Evolutionary conservation across 2,329 filamentous ascomycete species (phyloP).

Genomic region (Paracoccidioides brasiliensis): DNA sequence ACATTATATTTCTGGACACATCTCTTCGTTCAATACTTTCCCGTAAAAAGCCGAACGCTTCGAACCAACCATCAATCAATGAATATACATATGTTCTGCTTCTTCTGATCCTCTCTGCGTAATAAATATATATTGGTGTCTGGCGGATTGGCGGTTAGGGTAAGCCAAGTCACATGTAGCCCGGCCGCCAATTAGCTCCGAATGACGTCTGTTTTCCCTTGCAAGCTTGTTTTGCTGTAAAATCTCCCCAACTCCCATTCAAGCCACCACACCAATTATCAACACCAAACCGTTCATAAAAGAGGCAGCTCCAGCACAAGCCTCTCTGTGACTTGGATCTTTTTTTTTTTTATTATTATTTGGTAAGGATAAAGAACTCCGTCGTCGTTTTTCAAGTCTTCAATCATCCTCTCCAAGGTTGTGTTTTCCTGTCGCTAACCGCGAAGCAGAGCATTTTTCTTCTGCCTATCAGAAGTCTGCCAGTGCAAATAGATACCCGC

Average conservation of each 20-base stretch:
- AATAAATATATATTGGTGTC: not conserved
- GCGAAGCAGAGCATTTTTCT: too few relatives aligned
- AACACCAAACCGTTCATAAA: not conserved
- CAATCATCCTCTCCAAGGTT: too few relatives aligned
- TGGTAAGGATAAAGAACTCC: too few relatives aligned
- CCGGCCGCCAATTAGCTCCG: not conserved
- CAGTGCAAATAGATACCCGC: too few relatives aligned
- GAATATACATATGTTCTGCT: not conserved
- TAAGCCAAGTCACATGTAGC: conserved; percentile 3
- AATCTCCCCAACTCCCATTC: not conserved
- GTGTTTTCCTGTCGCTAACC: too few relatives aligned
- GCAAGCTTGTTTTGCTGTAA: conserved; percentile 2
- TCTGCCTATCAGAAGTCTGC: too few relatives aligned
- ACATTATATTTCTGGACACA: too few relatives aligned
- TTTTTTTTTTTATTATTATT: not conserved
- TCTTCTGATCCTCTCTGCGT: not conserved
- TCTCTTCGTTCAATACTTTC: too few relatives aligned
- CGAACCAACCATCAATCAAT: not conserved
- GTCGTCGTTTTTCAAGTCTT: too few relatives aligned
- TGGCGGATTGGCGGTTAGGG: not conserved
- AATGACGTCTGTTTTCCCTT: conserved; percentile 5
- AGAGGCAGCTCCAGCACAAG: not conserved
- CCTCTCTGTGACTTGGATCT: not conserved
- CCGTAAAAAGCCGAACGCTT: not conserved
- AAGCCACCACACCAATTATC: not conserved